Evolutionary conservation across 2,329 filamentous ascomycete genomes (phyloP).

Genomic region (Epichloe typhina): DNA sequence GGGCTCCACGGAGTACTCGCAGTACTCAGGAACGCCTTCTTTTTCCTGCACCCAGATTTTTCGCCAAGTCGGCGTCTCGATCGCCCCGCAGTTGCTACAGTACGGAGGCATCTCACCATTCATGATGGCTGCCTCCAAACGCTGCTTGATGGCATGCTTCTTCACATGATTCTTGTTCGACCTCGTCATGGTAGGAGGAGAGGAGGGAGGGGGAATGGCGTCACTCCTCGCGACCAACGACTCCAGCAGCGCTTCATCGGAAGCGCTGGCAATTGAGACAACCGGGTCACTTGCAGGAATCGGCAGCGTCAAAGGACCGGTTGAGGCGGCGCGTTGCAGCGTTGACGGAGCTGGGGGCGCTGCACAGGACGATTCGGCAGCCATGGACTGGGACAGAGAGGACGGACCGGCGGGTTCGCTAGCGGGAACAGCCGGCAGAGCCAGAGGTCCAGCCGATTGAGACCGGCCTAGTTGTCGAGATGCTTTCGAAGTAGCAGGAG

Average conservation of each 20-base stretch:
- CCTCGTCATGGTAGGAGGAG: slow-evolving; percentile 28
- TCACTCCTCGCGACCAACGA: slow-evolving; percentile 32
- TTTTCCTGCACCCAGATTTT: slow-evolving; percentile 75
- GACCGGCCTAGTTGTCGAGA: slow-evolving; percentile 20
- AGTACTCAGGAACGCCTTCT: slow-evolving; percentile 53
- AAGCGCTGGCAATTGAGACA: slow-evolving; percentile 13
- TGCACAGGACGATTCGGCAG: slow-evolving; percentile 9
- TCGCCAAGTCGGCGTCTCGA: slow-evolving; percentile 93
- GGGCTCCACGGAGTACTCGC: slow-evolving; percentile 60
- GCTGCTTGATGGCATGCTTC: slow-evolving; percentile 47
- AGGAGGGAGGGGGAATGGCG: slow-evolving; percentile 21
- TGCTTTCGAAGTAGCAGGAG: not conserved
- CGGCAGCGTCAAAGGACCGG: slow-evolving; percentile 19
- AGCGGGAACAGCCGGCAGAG: slow-evolving; percentile 24
- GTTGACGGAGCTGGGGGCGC: slow-evolving; percentile 21
- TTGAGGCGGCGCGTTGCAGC: slow-evolving; percentile 25
- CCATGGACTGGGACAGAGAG: slow-evolving; percentile 20
- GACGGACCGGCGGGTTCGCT: slow-evolving; percentile 38
- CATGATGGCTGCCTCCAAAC: slow-evolving; percentile 50
- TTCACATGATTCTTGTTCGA: slow-evolving; percentile 52
- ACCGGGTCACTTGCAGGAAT: slow-evolving; percentile 36
- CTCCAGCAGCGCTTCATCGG: slow-evolving; percentile 18
- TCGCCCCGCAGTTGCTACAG: slow-evolving; percentile 85
- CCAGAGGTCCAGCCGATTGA: slow-evolving; percentile 25
- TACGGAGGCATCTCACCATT: slow-evolving; percentile 76